Evolutionary conservation across 495 filamentous ascomycete species (phyloP).

Genomic region (Penicillium bialowiezense): DNA sequence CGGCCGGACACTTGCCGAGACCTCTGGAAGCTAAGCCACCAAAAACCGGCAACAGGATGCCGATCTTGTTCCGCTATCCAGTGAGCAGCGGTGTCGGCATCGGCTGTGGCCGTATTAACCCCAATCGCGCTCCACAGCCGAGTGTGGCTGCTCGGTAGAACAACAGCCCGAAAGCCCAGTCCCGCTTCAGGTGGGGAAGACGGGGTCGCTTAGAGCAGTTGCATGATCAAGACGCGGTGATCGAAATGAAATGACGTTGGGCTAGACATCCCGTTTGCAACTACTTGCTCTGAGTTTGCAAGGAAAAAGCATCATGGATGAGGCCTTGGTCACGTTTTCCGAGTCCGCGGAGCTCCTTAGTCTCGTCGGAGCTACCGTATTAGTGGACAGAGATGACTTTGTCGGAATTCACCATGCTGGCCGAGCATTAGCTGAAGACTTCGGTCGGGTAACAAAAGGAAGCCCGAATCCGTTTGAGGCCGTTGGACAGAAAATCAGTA

Average conservation of each 20-base stretch:
- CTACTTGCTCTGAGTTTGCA: not conserved
- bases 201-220: not conserved
- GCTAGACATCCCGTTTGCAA: not conserved
- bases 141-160: constrained; percentile 6
- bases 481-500: constrained; percentile 27
- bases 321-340: constrained; percentile 15
- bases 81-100: constrained; percentile 9
- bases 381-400: constrained; percentile 49
- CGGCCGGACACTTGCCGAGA: not conserved
- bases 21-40: not conserved
- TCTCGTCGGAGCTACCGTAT: constrained; percentile 12
- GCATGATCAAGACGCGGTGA: not conserved
- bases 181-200: not conserved
- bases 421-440: constrained; percentile 65
- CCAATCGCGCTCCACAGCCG: constrained; percentile 2
- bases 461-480: constrained; percentile 39
- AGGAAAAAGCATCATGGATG: constrained; percentile 4
- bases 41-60: not conserved
- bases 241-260: not conserved
- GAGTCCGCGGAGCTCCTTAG: not conserved
- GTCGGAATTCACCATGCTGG: constrained; percentile 67
- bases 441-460: constrained; percentile 63
- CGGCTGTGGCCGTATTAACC: constrained; percentile 7
- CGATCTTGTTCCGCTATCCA: not conserved
- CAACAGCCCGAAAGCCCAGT: constrained; percentile 10